A percentile compares a stretch with the other conserved stretches of the same genome.
Conservation (phyloP, 1,284 basidiomycete species). For the Termitomyces sp. region DNA sequence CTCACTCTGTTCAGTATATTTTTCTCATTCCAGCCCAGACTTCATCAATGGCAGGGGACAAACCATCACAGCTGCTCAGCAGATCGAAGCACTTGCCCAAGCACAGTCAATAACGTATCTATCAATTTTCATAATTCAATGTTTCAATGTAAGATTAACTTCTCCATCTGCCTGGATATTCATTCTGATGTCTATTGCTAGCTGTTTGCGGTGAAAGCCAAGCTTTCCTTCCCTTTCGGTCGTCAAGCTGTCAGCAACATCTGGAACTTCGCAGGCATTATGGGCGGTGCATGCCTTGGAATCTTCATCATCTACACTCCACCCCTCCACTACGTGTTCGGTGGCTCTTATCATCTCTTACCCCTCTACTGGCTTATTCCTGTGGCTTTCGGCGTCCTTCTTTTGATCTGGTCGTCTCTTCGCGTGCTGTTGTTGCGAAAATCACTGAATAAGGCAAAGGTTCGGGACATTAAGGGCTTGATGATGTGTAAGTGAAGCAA, state of each 20-base stretch:
- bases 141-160: conserved; percentile 51
- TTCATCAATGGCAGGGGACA: conserved; percentile 53
- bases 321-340: conserved; percentile 63
- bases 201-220: conserved; percentile 68
- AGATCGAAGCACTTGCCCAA: conserved; percentile 54
- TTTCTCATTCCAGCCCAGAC: conserved; percentile 43
- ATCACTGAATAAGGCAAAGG: conserved; percentile 46
- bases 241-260: conserved; percentile 49
- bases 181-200: conserved; percentile 16
- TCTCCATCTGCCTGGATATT: background rate
- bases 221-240: conserved; percentile 59
- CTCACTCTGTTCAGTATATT: conserved; percentile 31
- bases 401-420: conserved; percentile 55
- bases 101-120: conserved; percentile 66
- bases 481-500: conserved; percentile 55
- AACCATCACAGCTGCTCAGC: conserved; percentile 37
- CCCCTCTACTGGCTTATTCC: conserved; percentile 70
- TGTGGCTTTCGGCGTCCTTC: conserved; percentile 51
- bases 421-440: conserved; percentile 54
- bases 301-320: conserved; percentile 69
- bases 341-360: conserved; percentile 50
- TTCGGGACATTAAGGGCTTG: conserved; percentile 61
- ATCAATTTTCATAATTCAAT: conserved; percentile 62
- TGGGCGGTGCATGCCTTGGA: conserved; percentile 55
- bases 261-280: conserved; percentile 63